These are phyloP conservation scores for Myriosclerotinia scirpicola DNA, from an alignment of 2,329 filamentous ascomycete species.

Conservation along the genomic window DNA sequence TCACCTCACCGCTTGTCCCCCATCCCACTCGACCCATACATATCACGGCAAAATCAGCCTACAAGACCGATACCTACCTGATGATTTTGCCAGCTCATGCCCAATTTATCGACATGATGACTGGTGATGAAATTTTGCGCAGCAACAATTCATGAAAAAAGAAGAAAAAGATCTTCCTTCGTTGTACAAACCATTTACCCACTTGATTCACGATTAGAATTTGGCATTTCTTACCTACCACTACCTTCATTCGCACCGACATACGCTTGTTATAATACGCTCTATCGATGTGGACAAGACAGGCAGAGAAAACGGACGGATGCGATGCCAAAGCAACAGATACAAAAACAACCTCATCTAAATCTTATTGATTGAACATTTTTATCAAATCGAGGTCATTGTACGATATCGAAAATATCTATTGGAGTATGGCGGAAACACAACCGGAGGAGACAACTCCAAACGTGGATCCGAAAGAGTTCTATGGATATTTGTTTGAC, in stretches of 20 bases:
- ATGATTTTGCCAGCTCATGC: slow-evolving; percentile 23
- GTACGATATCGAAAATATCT: slow-evolving; percentile 22
- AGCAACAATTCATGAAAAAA: not conserved
- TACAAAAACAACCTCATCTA: not conserved
- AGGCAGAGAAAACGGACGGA: slow-evolving; percentile 5
- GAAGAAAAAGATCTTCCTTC: not conserved
- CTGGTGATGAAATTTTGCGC: slow-evolving; percentile 22
- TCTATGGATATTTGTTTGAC: slow-evolving; percentile 68
- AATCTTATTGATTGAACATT: slow-evolving; percentile 9
- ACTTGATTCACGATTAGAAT: slow-evolving; percentile 13
- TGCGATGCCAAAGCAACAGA: slow-evolving; percentile 14
- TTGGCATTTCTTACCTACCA: not conserved
- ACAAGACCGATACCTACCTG: slow-evolving; percentile 8
- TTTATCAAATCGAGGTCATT: not conserved
- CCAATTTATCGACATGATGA: slow-evolving; percentile 18
- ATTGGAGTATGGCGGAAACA: slow-evolving; percentile 18
- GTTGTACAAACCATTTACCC: slow-evolving; percentile 1
- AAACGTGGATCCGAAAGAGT: slow-evolving; percentile 35
- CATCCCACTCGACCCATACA: not conserved
- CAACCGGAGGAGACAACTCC: slow-evolving; percentile 28
- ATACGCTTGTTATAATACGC: not conserved
- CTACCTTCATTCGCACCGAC: not conserved
- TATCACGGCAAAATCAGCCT: slow-evolving; percentile 21
- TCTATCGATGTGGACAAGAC: slow-evolving; percentile 21
- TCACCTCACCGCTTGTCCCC: not conserved